Conservation (phyloP, 2,329 filamentous ascomycete genomes). For the Ophiostoma pallidulum region DNA sequence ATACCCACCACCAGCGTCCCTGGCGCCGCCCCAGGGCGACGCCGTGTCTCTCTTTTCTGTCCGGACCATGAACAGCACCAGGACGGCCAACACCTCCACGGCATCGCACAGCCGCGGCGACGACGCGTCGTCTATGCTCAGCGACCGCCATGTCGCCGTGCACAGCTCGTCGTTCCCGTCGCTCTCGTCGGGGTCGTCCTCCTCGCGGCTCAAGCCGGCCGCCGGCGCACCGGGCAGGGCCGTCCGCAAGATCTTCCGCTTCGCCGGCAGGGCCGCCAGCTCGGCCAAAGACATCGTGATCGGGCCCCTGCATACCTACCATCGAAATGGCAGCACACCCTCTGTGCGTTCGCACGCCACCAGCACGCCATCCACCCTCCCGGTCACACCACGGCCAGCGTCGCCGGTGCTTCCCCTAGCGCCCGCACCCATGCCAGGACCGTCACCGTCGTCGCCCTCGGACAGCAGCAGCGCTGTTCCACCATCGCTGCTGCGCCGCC, state of each 20-base stretch:
- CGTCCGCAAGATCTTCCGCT: constrained; percentile 5
- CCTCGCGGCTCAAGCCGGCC: constrained; percentile 6
- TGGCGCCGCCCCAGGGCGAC: background rate
- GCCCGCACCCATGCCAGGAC: background rate
- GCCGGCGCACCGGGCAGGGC: constrained; percentile 4
- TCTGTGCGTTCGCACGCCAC: constrained; percentile 15
- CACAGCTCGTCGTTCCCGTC: background rate
- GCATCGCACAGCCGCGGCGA: background rate
- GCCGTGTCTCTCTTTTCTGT: constrained; percentile 1
- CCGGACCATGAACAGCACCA: background rate
- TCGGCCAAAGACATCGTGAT: constrained; percentile 2
- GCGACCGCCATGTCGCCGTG: background rate
- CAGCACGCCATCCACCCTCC: background rate
- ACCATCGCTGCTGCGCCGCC: background rate
- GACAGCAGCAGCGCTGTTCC: background rate
- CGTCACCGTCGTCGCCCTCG: background rate
- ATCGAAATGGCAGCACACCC: background rate
- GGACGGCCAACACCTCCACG: background rate
- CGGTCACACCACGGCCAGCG: background rate
- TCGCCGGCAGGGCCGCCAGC: constrained; percentile 9
- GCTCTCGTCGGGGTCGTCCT: background rate
- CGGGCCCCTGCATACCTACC: background rate
- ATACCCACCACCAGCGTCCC: constrained; percentile 9
- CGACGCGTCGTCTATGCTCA: constrained; percentile 14
- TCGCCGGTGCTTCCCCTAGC: background rate